phyloP scores from a whole-genome alignment of 75 land plant genomes.

The Selaginella moellendorffii region DNA sequence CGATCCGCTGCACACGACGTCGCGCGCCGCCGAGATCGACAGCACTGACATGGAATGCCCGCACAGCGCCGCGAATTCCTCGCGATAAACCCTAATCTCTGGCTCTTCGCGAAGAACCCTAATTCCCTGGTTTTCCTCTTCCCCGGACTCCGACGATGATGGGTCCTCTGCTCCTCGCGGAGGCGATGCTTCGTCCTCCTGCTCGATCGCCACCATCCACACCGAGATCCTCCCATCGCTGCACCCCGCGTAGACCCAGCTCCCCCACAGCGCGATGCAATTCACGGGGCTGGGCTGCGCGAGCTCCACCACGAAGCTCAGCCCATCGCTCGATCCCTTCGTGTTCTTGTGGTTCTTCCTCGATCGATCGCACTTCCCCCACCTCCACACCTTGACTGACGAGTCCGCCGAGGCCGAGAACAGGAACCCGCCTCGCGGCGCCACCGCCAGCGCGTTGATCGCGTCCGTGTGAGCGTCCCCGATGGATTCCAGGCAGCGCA shows the following conservation, averaged over 20 bases:
- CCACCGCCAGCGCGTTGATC: not conserved
- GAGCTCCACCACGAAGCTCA: not conserved
- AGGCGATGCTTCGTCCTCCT: too few species aligned
- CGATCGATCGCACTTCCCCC: not conserved
- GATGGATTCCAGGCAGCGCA: not conserved
- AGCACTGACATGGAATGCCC: slow-evolving; percentile 15
- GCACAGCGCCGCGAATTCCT: not conserved
- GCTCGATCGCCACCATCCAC: not conserved
- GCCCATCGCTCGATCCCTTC: too few species aligned
- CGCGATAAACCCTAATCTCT: not conserved
- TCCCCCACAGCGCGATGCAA: not conserved
- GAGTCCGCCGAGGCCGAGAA: not conserved
- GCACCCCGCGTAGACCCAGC: not conserved
- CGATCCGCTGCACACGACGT: slow-evolving; percentile 12
- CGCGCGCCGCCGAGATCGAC: not conserved
- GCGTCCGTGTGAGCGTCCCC: slow-evolving; percentile 1
- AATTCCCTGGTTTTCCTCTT: too few species aligned
- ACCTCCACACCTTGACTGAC: not conserved
- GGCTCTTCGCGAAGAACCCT: too few species aligned
- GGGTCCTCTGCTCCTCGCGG: too few species aligned
- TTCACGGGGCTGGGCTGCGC: not conserved
- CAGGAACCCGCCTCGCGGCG: not conserved
- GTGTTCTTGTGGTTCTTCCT: too few species aligned
- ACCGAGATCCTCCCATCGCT: not conserved
- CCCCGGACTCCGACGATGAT: too few species aligned